phyloP scores from a whole-genome alignment of 164 flowering plant species.

The Taxillus chinensis region DNA sequence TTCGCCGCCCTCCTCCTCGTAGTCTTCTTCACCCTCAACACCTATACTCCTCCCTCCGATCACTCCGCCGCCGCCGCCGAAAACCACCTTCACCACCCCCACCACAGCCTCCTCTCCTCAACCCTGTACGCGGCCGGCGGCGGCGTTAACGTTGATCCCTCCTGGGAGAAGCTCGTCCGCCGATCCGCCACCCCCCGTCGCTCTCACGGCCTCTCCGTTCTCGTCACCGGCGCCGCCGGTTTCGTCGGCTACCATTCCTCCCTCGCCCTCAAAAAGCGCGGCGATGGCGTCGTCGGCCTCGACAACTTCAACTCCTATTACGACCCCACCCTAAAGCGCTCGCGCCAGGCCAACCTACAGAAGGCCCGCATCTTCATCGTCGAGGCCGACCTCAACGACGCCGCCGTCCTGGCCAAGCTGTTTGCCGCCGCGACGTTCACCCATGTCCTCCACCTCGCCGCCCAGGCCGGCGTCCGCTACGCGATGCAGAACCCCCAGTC shows the following conservation, averaged over 20 bases:
- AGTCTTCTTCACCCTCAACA: constrained; percentile 61
- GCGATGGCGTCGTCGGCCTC: constrained; percentile 86
- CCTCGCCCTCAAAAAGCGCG: constrained; percentile 73
- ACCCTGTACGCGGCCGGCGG: constrained; percentile 32
- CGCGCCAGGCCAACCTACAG: constrained; percentile 42
- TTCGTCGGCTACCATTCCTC: constrained; percentile 41
- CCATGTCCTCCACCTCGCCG: constrained; percentile 87
- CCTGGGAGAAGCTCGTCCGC: constrained; percentile 43
- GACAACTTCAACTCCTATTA: constrained; percentile 87
- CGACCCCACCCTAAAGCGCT: constrained; percentile 66
- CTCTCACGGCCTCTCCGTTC: constrained; percentile 31
- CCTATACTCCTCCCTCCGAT: constrained; percentile 34
- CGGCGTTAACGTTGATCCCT: constrained; percentile 27
- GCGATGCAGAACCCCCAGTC: constrained; percentile 89
- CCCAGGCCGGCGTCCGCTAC: constrained; percentile 90
- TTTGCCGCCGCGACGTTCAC: constrained; percentile 82
- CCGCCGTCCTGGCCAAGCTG: constrained; percentile 39
- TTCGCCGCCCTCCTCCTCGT: constrained; percentile 55
- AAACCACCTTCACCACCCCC: constrained; percentile 21
- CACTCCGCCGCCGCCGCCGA: constrained; percentile 17
- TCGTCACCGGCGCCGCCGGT: constrained; percentile 44
- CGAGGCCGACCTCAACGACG: constrained; percentile 74
- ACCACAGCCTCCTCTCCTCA: constrained; percentile 33
- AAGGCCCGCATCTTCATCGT: constrained; percentile 63
- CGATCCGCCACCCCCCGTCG: constrained; percentile 38